Conservation (phyloP, 176 grass and related monocot species). For the Metroxylon sagu region DNA sequence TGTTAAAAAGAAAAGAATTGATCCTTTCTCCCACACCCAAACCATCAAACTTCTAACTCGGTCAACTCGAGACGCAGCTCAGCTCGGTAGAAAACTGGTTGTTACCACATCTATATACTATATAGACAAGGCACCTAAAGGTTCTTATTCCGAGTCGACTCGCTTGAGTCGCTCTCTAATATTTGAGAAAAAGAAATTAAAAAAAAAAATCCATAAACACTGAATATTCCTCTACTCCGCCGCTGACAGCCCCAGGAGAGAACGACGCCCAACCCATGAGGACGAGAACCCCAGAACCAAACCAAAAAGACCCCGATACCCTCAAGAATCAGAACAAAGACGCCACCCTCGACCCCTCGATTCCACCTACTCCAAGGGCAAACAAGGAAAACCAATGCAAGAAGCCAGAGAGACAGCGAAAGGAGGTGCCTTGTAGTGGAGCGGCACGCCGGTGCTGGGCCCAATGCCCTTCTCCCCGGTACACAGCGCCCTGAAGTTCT, state of each 20-base stretch:
- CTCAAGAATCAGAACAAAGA: constrained; percentile 1
- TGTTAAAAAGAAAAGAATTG: too few relatives aligned
- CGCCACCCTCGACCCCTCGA: background rate
- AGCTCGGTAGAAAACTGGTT: too few relatives aligned
- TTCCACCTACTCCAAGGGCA: constrained; percentile 6
- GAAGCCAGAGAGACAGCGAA: background rate
- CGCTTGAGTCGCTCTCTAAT: background rate
- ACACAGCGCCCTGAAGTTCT: constrained; percentile 96
- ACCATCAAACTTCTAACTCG: too few relatives aligned
- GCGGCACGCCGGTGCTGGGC: constrained; percentile 38
- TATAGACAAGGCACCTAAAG: too few relatives aligned
- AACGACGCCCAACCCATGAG: constrained; percentile 5
- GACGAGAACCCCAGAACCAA: background rate
- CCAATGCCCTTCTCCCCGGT: constrained; percentile 77
- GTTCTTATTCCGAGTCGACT: too few relatives aligned
- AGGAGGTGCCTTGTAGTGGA: constrained; percentile 64
- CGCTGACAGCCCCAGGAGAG: constrained; percentile 4
- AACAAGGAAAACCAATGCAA: background rate
- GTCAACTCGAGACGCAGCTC: too few relatives aligned
- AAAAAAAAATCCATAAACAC: constrained; percentile 6
- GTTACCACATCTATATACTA: too few relatives aligned
- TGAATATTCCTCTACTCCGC: constrained; percentile 22
- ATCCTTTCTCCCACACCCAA: too few relatives aligned
- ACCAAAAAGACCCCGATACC: constrained; percentile 11
- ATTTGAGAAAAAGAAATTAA: constrained; percentile 7